phyloP scores from a whole-genome alignment of 305 asterid species.

The Fraxinus greggii region DNA sequence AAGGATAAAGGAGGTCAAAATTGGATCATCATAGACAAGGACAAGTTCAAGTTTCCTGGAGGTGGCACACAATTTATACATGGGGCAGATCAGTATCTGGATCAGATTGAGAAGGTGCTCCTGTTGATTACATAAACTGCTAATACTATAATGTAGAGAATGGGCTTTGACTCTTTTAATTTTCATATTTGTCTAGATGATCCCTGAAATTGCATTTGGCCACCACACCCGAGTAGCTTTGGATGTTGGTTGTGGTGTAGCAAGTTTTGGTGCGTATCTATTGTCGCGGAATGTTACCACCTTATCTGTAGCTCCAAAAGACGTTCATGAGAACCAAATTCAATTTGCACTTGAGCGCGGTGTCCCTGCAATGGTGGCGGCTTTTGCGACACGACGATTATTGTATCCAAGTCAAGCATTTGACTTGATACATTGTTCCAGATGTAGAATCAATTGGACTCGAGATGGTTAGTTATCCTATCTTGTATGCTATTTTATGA shows the following conservation, averaged over 20 bases:
- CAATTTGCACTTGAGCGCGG: slow-evolving; percentile 98
- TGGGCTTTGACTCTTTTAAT: background rate
- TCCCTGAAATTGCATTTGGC: slow-evolving; percentile 89
- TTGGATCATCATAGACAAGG: slow-evolving; percentile 75
- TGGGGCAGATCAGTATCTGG: slow-evolving; percentile 89
- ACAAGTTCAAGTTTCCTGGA: slow-evolving; percentile 95
- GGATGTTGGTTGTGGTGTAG: slow-evolving; percentile 96
- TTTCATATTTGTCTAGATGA: slow-evolving; percentile 49
- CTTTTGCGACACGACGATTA: slow-evolving; percentile 73
- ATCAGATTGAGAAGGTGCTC: slow-evolving; percentile 79
- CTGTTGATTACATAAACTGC: background rate
- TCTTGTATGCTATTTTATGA: slow-evolving; percentile 10
- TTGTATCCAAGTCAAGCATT: slow-evolving; percentile 91
- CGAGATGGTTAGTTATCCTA: slow-evolving; percentile 69
- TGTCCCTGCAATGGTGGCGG: slow-evolving; percentile 94
- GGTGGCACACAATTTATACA: slow-evolving; percentile 98
- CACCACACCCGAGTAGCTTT: slow-evolving; percentile 74
- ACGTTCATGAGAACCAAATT: slow-evolving; percentile 93
- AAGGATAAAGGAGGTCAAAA: slow-evolving; percentile 98
- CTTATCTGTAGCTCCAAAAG: slow-evolving; percentile 90
- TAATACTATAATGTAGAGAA: background rate
- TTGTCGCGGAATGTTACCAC: slow-evolving; percentile 72
- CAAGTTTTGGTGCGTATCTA: slow-evolving; percentile 94
- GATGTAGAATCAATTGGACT: slow-evolving; percentile 96
- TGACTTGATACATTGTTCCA: slow-evolving; percentile 87